Conservation (phyloP, 1,139 yeast species). For the Kazachstania sp. region DNA sequence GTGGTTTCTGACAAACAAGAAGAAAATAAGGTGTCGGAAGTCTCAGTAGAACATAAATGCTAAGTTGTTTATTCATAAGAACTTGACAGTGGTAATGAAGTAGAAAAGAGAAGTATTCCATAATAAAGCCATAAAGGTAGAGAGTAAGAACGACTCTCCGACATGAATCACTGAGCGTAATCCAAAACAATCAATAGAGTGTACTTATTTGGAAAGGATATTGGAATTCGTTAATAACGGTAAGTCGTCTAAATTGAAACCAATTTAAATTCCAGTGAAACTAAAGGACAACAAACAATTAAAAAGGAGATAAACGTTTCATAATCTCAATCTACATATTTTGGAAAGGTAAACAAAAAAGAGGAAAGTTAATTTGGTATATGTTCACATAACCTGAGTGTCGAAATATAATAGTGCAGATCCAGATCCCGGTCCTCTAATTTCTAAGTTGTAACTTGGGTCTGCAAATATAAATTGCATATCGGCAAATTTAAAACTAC, state of each 20-base stretch:
- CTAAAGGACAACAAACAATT: background rate
- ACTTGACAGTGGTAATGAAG: background rate
- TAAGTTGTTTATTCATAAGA: background rate
- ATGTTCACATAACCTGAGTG: background rate
- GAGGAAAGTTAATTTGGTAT: background rate
- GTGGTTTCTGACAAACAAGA: background rate
- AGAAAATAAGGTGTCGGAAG: background rate
- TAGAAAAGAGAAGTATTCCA: background rate
- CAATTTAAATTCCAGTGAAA: background rate
- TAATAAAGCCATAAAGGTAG: background rate
- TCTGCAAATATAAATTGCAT: background rate
- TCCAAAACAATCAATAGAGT: constrained; percentile 1
- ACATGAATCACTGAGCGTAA: constrained; percentile 1
- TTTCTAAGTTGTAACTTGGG: background rate
- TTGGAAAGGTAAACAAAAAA: background rate
- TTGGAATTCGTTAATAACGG: background rate
- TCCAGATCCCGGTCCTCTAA: background rate
- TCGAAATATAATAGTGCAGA: background rate
- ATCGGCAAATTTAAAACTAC: background rate
- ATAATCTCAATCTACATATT: background rate
- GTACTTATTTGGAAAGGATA: background rate
- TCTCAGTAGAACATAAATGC: background rate
- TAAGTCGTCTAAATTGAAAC: background rate
- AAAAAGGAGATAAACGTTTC: background rate
- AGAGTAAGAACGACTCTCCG: constrained; percentile 3